Conservation (phyloP, 2,329 filamentous ascomycete genomes). For the Simplicillium aogashimaense region DNA sequence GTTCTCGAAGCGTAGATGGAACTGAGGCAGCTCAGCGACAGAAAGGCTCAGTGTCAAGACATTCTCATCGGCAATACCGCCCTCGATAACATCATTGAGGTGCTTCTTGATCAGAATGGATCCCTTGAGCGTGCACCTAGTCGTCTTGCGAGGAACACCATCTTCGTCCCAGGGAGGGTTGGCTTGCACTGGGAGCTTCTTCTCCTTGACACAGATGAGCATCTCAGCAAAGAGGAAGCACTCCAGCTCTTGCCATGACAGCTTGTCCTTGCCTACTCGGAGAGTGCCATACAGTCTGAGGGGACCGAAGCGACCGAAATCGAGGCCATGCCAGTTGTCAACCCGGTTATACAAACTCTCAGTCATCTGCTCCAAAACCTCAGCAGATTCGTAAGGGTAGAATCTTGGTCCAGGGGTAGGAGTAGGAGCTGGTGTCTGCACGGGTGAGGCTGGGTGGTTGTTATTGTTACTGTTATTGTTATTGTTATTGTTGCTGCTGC, state of each 20-base stretch:
- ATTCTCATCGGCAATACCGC: slow-evolving; percentile 61
- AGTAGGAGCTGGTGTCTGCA: slow-evolving; percentile 11
- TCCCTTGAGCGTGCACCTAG: slow-evolving; percentile 84
- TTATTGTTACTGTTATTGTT: too few species aligned
- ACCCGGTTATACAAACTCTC: slow-evolving; percentile 79
- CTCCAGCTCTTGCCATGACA: slow-evolving; percentile 95
- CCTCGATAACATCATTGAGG: slow-evolving; percentile 76
- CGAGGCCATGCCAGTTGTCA: slow-evolving; percentile 96
- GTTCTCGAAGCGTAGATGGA: slow-evolving; percentile 84
- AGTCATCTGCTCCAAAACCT: slow-evolving; percentile 74
- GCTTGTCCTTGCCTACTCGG: slow-evolving; percentile 88
- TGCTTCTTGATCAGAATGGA: slow-evolving; percentile 99
- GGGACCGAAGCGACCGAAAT: slow-evolving; percentile 87
- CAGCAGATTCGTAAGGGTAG: slow-evolving; percentile 63
- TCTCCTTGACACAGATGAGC: slow-evolving; percentile 99
- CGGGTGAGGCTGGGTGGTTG: slow-evolving; percentile 45
- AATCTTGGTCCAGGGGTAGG: slow-evolving; percentile 48
- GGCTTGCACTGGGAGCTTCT: slow-evolving; percentile 50
- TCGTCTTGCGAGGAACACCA: slow-evolving; percentile 49
- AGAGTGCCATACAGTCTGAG: slow-evolving; percentile 82
- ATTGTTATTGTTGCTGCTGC: too few species aligned
- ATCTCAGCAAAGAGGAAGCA: slow-evolving; percentile 97
- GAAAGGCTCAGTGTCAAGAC: slow-evolving; percentile 84
- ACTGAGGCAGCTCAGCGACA: slow-evolving; percentile 83
- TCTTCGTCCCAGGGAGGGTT: slow-evolving; percentile 56